Base-by-base conservation (phyloP, 495 filamentous ascomycete genomes). In the Annulohypoxylon moriforme region DNA sequence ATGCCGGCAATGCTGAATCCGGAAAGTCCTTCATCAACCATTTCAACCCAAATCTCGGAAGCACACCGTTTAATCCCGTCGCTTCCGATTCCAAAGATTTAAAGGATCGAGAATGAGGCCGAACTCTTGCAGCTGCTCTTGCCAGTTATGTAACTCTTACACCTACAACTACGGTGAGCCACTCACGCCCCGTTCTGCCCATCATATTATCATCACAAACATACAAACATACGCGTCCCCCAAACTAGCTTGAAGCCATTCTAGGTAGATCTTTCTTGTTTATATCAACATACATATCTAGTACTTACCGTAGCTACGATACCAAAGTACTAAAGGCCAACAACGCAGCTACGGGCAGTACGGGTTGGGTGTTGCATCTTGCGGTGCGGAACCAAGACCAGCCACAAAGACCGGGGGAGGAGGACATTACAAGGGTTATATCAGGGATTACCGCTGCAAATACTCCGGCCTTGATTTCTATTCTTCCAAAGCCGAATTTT, bases 401-500 rank as follows among this genome's bases (percentile, higher is more conserved):
- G 9, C 68, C 24, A 67, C 69, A 50, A 64, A 57, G 40, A 22
- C 46, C 36, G 53, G 70, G 63, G 18, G 24, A 16, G 25, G 13
- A 1, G n/a, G n/a, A 40, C n/a, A n/a, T 42, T 49, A 65, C 71
- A 66, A 38, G 71, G 71, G 31, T 65, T 29, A 52, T 46, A 33
- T 33, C 62, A 69, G 50, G 71, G 71, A 69, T 69, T 55, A 59
- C 66, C 71, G 66, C 66, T 67, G 33, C 36, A 73, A 69, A 33
- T 62, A 55, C 66, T 73, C 66, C 66, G 62, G 71, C 50, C 66
- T 49, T 73, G 65, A 16, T 18, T 64, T 56, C n/a, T 36, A 16
- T 53, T 47, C 46, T 63, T 44, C 16, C 40, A 44, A 20, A 44
- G 40, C 40, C 40, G 40, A 44, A 18, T 44, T 9, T n/a, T 44